Evolutionary conservation across 1,284 basidiomycete genomes (phyloP).

Genomic region (Flammula alnicola): DNA sequence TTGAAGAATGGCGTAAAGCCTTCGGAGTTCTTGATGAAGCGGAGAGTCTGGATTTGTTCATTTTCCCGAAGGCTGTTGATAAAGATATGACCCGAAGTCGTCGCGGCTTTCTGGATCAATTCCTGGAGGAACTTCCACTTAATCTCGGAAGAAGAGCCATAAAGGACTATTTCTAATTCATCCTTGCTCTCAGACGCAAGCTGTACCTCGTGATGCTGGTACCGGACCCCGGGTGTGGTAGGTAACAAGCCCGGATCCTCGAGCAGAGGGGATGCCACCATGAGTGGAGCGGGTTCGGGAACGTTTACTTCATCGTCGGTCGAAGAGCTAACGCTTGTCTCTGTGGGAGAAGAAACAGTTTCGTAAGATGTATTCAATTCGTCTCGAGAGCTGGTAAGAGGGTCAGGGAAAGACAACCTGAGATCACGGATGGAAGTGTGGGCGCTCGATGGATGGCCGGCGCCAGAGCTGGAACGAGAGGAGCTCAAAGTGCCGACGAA

Average conservation of each 20-base stretch:
- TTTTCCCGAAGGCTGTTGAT: conserved; percentile 28
- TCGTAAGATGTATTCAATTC: conserved; percentile 60
- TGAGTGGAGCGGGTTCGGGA: conserved; percentile 20
- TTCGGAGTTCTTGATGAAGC: conserved; percentile 31
- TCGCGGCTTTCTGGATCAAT: conserved; percentile 49
- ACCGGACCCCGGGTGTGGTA: conserved; percentile 44
- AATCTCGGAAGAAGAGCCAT: conserved; percentile 57
- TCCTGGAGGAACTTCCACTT: conserved; percentile 63
- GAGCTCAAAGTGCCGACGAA: conserved; percentile 75
- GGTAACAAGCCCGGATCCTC: conserved; percentile 42
- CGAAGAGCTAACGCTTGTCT: conserved; percentile 20
- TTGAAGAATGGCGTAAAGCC: conserved; percentile 36
- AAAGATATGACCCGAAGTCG: conserved; percentile 34
- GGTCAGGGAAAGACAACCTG: conserved; percentile 77
- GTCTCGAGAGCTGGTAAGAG: conserved; percentile 67
- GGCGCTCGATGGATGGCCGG: conserved; percentile 52
- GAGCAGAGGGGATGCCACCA: conserved; percentile 21
- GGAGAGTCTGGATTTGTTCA: conserved; percentile 31
- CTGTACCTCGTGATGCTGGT: conserved; percentile 31
- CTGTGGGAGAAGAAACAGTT: conserved; percentile 43
- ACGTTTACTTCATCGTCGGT: conserved; percentile 26
- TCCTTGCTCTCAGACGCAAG: conserved; percentile 29
- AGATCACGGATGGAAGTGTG: conserved; percentile 70
- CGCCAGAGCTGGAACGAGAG: conserved; percentile 61
- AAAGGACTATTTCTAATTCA: conserved; percentile 64